These are phyloP conservation scores for Prunus padus DNA, from an alignment of 306 rosid genomes.

Conservation along the genomic window DNA sequence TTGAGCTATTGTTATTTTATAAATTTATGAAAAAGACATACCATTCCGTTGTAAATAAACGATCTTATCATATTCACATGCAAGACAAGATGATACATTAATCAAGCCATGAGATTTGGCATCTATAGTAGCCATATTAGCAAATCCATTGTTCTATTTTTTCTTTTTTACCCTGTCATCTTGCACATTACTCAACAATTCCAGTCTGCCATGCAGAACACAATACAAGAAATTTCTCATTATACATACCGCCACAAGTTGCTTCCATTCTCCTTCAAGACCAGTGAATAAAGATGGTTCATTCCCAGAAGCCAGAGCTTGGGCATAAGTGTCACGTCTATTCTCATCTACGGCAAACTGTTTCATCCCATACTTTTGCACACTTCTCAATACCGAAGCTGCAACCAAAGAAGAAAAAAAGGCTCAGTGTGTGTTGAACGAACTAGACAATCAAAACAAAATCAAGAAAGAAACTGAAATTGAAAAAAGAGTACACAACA, in stretches of 20 bases:
- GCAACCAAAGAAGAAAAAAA: constrained; percentile 26
- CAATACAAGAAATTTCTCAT: background rate
- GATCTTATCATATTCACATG: background rate
- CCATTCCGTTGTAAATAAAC: no score
- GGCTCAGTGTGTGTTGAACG: background rate
- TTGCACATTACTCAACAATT: background rate
- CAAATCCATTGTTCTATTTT: background rate
- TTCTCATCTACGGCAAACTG: constrained; percentile 75
- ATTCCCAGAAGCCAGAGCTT: constrained; percentile 36
- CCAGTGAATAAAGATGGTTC: constrained; percentile 41
- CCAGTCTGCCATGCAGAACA: constrained; percentile 12
- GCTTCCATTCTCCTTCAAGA: constrained; percentile 63
- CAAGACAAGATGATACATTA: background rate
- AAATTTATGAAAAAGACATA: background rate
- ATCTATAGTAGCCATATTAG: background rate
- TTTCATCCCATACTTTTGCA: constrained; percentile 70
- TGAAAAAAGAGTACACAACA: background rate
- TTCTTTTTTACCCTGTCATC: background rate
- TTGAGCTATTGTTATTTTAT: background rate
- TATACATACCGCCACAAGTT: constrained; percentile 61
- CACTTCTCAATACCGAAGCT: constrained; percentile 89
- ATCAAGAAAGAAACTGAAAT: background rate
- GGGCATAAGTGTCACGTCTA: constrained; percentile 71
- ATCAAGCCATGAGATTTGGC: constrained; percentile 7
- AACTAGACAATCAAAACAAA: constrained; percentile 8